Base-by-base conservation (phyloP, 192 early-diverging fungal species). In the Pecoramyces ruminantium region DNA sequence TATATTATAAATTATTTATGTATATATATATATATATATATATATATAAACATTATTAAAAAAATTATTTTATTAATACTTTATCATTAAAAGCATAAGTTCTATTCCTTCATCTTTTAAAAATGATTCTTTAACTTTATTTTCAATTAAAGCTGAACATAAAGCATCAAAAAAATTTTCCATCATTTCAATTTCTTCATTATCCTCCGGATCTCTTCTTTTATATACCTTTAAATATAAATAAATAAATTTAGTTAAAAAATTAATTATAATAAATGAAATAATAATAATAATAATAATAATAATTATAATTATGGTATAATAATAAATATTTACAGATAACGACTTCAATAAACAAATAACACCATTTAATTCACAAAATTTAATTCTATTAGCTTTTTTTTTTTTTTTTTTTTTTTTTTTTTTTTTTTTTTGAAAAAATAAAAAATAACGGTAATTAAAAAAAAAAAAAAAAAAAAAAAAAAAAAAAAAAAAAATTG, bases 131-230 rank as follows among this genome's bases (percentile, higher is more conserved):
- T 97, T 97, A 67, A 89, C 92, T 78, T 89, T 87, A 8, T 87
- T 85, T 58, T 93, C 92, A 25, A 84, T 84, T 29, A 98, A 81
- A n/a, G 88, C 83, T 28, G 90, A 89, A 84, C 93, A 96, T 21
- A 98, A 79, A 11, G 89, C 86, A 84, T 96, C 93, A 83, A 98
- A 95, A 27, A 95, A 85, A 83, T 97, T 98, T 81, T 97, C 97
- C 87, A 99, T 85, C 85, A 95, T 87, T 81, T 99, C 97, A 51
- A 91, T 87, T 81, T 97, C 96, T 81, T 96, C 95, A 12, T 88
- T 89, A 78, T 95, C 92, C 21, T 86, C 85, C 4, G 97, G 96
- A 82, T 97, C 94, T 39, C 81, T 84, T 79, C 89, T 88, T 40
- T 87, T 87, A 83, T 92, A 93, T 12, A 80, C 81, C 77, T 89